Conservation (phyloP, 2,329 filamentous ascomycete genomes). For the Curvularia hawaiiensis region DNA sequence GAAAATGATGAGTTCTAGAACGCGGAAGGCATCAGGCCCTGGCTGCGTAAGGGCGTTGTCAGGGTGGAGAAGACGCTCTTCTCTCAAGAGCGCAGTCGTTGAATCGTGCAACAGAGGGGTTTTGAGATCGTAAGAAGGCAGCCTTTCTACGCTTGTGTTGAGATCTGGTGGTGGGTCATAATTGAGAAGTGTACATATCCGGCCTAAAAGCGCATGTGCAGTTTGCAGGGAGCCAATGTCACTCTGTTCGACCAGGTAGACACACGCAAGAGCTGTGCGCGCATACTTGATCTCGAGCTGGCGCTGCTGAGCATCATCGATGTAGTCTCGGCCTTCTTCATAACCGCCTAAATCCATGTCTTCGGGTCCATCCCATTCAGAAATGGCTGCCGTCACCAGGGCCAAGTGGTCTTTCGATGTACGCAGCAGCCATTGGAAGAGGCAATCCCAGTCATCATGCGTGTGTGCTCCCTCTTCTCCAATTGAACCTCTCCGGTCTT, state of each 20-base stretch:
- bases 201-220: conserved; percentile 64
- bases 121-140: conserved; percentile 51
- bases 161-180: conserved; percentile 61
- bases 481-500: conserved; percentile 31
- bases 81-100: conserved; percentile 45
- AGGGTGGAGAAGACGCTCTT: conserved; percentile 58
- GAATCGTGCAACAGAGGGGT: conserved; percentile 40
- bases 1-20: conserved; percentile 67
- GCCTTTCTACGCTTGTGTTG: conserved; percentile 47
- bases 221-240: conserved; percentile 63
- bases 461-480: conserved; percentile 44
- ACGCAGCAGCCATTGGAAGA: conserved; percentile 69
- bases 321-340: conserved; percentile 56
- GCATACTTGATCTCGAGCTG: conserved; percentile 69
- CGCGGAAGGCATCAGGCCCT: conserved; percentile 57
- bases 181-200: conserved; percentile 65
- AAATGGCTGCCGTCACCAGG: conserved; percentile 66
- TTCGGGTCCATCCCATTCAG: conserved; percentile 74
- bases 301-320: conserved; percentile 65
- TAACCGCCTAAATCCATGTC: conserved; percentile 72
- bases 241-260: conserved; percentile 68
- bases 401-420: conserved; percentile 66
- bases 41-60: conserved; percentile 71
- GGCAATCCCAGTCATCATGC: conserved; percentile 67
- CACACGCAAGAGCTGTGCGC: conserved; percentile 68